Conservation (phyloP, 73 alveolate species). For the Paramecium tetraurelia region DNA sequence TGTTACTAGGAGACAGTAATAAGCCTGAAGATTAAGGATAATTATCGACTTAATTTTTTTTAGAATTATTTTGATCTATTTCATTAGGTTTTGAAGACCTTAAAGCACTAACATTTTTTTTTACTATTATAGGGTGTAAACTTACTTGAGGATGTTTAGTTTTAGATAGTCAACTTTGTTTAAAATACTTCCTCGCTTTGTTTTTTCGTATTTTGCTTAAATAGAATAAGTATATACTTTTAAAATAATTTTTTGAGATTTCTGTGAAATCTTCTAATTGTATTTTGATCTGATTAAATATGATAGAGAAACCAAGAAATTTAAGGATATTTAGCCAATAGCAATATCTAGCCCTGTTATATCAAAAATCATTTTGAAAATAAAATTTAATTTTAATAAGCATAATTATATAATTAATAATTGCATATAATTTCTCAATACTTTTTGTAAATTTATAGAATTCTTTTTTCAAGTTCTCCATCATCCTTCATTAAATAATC, state of each 20-base stretch:
- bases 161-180: neutral
- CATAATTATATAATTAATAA: neutral
- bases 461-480: constrained; percentile 55
- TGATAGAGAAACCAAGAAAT: neutral
- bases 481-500: constrained; percentile 58
- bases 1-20: neutral
- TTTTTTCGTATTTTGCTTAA: neutral
- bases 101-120: neutral
- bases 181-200: neutral
- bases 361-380: neutral
- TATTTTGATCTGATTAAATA: neutral
- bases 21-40: neutral
- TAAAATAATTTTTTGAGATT: neutral
- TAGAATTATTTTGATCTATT: neutral
- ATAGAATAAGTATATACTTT: neutral
- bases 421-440: constrained; percentile 28
- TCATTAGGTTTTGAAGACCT: neutral
- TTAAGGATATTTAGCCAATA: neutral
- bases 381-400: neutral
- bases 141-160: neutral
- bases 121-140: neutral
- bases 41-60: neutral
- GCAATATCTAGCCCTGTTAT: neutral
- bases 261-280: neutral
- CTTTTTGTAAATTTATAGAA: constrained; percentile 53